Evolutionary conservation across 2,329 filamentous ascomycete genomes (phyloP).

Genomic region (Fusarium newnesense): DNA sequence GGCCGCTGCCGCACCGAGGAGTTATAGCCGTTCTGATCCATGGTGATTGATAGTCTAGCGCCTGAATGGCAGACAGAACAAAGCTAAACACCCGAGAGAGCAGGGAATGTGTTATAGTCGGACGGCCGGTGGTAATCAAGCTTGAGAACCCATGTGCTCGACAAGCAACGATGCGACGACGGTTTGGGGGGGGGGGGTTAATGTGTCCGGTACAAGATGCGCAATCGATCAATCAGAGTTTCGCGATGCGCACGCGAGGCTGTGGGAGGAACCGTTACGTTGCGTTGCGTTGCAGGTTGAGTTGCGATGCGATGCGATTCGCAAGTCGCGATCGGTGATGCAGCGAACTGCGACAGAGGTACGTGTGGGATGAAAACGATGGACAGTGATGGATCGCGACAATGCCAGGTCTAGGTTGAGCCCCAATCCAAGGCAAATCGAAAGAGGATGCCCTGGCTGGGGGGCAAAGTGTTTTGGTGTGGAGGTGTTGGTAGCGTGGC

Average conservation of each 20-base stretch:
- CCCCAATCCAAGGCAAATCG: conserved; percentile 21
- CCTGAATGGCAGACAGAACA: conserved; percentile 26
- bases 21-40: conserved; percentile 59
- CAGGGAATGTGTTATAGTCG: conserved; percentile 33
- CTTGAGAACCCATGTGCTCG: conserved; percentile 44
- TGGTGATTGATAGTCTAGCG: conserved; percentile 45
- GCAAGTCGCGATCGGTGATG: conserved; percentile 36
- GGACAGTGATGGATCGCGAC: conserved; percentile 29
- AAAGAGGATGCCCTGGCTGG: conserved; percentile 36
- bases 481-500: conserved; percentile 41
- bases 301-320: conserved; percentile 35
- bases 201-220: conserved; percentile 21
- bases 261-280: conserved; percentile 14
- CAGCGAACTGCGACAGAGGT: conserved; percentile 29
- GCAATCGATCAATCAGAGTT: conserved; percentile 35
- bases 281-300: conserved; percentile 1
- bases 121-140: conserved; percentile 34
- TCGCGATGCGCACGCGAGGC: conserved; percentile 45
- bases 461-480: conserved; percentile 40
- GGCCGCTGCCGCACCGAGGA: conserved; percentile 62
- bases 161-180: conserved; percentile 36
- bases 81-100: conserved; percentile 20
- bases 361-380: conserved; percentile 12
- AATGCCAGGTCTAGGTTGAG: conserved; percentile 33
- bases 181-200: conserved; percentile 10